Evolutionary conservation across 495 filamentous ascomycete species (phyloP).

Genomic region (Trichoderma orchidacearum): DNA sequence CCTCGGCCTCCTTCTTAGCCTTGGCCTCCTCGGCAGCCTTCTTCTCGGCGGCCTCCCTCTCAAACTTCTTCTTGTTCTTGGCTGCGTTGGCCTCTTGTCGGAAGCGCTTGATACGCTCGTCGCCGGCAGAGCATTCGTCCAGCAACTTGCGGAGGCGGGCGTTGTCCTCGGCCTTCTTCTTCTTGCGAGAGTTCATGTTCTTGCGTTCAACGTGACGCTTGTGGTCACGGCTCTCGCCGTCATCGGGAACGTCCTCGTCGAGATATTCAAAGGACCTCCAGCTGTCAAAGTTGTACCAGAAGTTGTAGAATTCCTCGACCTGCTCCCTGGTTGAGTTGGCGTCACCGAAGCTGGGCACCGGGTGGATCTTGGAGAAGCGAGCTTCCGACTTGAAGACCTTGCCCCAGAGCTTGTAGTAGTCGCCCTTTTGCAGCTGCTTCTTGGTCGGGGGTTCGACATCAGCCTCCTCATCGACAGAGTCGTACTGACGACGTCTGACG

Average conservation of each 20-base stretch:
- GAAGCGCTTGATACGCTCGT: conserved; percentile 97
- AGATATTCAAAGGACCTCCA: conserved; percentile 97
- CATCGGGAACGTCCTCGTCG: conserved; percentile 96
- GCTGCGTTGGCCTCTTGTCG: conserved; percentile 74
- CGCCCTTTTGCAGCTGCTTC: conserved; percentile 70
- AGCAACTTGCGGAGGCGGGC: conserved; percentile 76
- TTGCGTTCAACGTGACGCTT: conserved; percentile 96
- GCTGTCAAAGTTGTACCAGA: conserved; percentile 98
- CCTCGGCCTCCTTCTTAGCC: conserved; percentile 64
- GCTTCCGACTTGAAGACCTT: conserved; percentile 77
- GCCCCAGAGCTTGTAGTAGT: conserved; percentile 90
- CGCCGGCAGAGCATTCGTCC: conserved; percentile 65
- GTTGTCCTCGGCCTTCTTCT: conserved; percentile 98
- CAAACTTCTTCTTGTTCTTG: conserved; percentile 85
- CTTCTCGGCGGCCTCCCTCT: conserved; percentile 84
- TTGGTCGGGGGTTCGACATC: conserved; percentile 84
- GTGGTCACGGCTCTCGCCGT: conserved; percentile 97
- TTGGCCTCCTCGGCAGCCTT: conserved; percentile 67
- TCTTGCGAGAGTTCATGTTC: conserved; percentile 92
- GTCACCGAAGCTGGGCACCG: conserved; percentile 73
- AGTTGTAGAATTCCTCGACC: conserved; percentile 94
- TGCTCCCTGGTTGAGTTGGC: conserved; percentile 77
- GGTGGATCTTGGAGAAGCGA: conserved; percentile 81
- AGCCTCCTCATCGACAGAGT: conserved; percentile 88
- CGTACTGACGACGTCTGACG: conserved; percentile 84